phyloP scores from a whole-genome alignment of 225 moss, liverwort and hornwort species.

The Physcomitrellopsis africana region DNA sequence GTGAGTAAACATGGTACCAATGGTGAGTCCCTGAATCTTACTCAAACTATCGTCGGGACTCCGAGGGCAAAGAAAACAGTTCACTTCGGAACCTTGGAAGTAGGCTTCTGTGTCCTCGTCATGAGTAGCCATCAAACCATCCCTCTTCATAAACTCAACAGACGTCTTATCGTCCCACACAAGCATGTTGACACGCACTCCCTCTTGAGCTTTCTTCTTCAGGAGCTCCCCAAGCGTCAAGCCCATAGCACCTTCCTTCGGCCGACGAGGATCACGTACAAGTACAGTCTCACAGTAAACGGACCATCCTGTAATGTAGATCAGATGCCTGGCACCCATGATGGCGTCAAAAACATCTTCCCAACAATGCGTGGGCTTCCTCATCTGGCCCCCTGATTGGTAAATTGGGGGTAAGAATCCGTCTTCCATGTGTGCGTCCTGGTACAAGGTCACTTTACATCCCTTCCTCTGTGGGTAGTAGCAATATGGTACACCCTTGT shows the following conservation, averaged over 20 bases:
- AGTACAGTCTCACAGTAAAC: conserved; percentile 65
- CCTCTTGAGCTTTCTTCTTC: conserved; percentile 54
- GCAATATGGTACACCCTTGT: conserved; percentile 63
- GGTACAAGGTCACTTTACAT: conserved; percentile 65
- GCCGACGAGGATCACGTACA: conserved; percentile 54
- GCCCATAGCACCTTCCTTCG: conserved; percentile 52
- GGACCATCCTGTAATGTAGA: conserved; percentile 74
- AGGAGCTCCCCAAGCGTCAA: conserved; percentile 59
- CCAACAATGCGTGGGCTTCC: conserved; percentile 60
- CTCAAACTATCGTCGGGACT: conserved; percentile 63
- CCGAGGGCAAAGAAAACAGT: conserved; percentile 60
- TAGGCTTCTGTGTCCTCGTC: conserved; percentile 55
- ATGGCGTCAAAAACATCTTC: conserved; percentile 58
- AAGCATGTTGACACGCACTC: conserved; percentile 62
- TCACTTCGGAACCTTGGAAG: conserved; percentile 48
- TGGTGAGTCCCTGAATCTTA: conserved; percentile 56
- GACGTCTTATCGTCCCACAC: conserved; percentile 76
- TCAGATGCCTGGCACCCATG: conserved; percentile 41
- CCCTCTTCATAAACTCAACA: conserved; percentile 44
- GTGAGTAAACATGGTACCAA: conserved; percentile 77
- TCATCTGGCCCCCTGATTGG: conserved; percentile 38
- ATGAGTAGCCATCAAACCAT: conserved; percentile 70
- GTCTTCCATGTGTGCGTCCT: conserved; percentile 66
- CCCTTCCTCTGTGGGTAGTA: conserved; percentile 67
- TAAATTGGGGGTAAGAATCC: conserved; percentile 59